These are phyloP conservation scores for Xylaria acuta DNA, from an alignment of 495 filamentous ascomycete genomes.

Conservation along the genomic window DNA sequence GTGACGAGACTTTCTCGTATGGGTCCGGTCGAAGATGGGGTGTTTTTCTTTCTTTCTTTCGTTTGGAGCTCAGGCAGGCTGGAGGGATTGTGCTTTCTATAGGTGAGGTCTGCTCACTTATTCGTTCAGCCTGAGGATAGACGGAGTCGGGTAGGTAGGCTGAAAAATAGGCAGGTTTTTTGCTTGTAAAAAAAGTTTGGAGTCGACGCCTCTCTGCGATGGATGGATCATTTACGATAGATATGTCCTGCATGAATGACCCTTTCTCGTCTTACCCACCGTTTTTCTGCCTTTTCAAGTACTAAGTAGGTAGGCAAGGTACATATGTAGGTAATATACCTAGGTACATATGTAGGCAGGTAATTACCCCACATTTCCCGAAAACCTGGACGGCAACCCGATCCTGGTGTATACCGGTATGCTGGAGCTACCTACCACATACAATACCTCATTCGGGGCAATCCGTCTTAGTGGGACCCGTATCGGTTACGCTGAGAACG, in stretches of 20 bases:
- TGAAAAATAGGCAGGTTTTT: background rate
- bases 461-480: background rate
- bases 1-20: background rate
- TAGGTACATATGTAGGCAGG: background rate
- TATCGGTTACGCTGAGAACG: background rate
- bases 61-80: background rate
- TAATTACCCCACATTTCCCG: constrained; percentile 16
- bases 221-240: background rate
- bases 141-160: constrained; percentile 8
- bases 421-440: background rate
- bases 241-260: background rate
- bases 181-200: background rate
- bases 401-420: background rate
- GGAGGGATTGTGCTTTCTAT: background rate
- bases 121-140: background rate
- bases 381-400: background rate
- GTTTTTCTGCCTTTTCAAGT: background rate
- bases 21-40: background rate
- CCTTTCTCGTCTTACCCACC: constrained; percentile 2
- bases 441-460: background rate
- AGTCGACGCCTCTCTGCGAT: background rate
- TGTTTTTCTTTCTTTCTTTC: background rate
- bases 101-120: background rate
- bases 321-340: background rate
- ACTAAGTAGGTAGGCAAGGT: background rate